Percentiles rank a stretch among this genome's conserved stretches.
Conservation (phyloP, 257 asterid species). For the Dorcoceras hygrometricum region DNA sequence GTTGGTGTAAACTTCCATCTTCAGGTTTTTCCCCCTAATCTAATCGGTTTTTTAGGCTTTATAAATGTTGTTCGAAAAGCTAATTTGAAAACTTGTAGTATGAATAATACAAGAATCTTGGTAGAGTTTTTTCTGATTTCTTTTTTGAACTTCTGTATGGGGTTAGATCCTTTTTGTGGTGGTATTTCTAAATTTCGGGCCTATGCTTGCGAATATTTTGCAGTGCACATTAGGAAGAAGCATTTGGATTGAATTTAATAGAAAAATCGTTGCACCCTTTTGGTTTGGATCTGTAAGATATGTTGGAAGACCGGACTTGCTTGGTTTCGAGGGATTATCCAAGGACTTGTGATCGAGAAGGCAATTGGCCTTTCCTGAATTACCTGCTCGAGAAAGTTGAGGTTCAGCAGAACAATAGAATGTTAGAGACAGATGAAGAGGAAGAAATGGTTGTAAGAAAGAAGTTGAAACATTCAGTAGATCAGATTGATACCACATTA, state of each 20-base stretch:
- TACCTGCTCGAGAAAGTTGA: conserved; percentile 40
- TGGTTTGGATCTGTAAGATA: conserved; percentile 43
- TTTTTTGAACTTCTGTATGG: conserved; percentile 16
- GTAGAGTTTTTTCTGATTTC: conserved; percentile 3
- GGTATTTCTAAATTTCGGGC: conserved; percentile 1
- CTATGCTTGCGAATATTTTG: conserved; percentile 25
- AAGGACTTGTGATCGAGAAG: conserved; percentile 49
- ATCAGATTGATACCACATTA: conserved; percentile 25
- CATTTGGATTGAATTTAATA: conserved; percentile 23
- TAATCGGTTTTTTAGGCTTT: conserved; percentile 24
- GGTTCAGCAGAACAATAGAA: conserved; percentile 43
- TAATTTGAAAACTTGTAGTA: conserved; percentile 17
- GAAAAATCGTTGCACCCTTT: conserved; percentile 28
- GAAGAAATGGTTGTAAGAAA: conserved; percentile 40
- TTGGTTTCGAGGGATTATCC: conserved; percentile 65
- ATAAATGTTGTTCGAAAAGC: conserved; percentile 19
- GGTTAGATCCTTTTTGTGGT: conserved; percentile 3
- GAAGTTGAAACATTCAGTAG: conserved; percentile 40
- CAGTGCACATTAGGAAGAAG: conserved; percentile 30
- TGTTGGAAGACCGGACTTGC: conserved; percentile 80
- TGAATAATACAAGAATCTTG: conserved; percentile 16
- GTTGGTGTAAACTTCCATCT: conserved; percentile 9
- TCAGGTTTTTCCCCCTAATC: neutral
- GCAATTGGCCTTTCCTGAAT: conserved; percentile 59
- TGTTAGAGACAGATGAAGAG: conserved; percentile 38